Evolutionary conservation across 257 asterid species (phyloP), one percentile per base, ranked within the genome.

Genomic region (Paulownia fortunei): DNA sequence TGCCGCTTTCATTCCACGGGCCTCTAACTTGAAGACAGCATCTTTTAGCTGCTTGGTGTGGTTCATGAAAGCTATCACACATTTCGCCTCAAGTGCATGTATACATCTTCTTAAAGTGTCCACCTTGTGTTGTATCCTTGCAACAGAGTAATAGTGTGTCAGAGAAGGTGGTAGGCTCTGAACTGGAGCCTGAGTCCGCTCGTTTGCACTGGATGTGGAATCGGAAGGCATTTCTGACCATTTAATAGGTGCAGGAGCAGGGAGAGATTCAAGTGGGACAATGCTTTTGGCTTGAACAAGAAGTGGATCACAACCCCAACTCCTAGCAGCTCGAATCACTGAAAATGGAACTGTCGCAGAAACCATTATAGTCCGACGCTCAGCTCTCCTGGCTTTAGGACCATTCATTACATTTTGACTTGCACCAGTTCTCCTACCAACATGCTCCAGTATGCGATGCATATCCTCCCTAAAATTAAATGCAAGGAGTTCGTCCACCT

Each of bases 301-400:
- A 76, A 90, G 91, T 32, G 99, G 99, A 63, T 93, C 94, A 72
- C 79, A 61, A 0, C 97, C 97, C 99, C 99, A 92, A 80, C 94
- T 93, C 86, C 87, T 84, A 55, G 99, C 97, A 16, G 96, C 99
- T 56, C 98, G 85, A 52, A 93, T 83, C 56, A 95, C 99, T 34
- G 98, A 90, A 84, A 92, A 88, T 0, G 99, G 99, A 46, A 96
- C 92, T 7, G 99, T 96, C 3, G 99, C 99, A 78, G 99, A 96
- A n/a, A 96, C 97, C 98, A 96, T 90, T 75, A 96, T 89, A 5
- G 93, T 92, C 82, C 83, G 96, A 18, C 97, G 91, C 8, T 73
- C 89, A 55, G 83, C 70, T 65, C 84, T 82, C 80, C 68, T 73
- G 23, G 74, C 81, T 54, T 74, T 82, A 10, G 89, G 39, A 58